These are phyloP conservation scores for Komagataella pseudopastoris DNA, from an alignment of 805 yeast genomes.

Conservation along the genomic window DNA sequence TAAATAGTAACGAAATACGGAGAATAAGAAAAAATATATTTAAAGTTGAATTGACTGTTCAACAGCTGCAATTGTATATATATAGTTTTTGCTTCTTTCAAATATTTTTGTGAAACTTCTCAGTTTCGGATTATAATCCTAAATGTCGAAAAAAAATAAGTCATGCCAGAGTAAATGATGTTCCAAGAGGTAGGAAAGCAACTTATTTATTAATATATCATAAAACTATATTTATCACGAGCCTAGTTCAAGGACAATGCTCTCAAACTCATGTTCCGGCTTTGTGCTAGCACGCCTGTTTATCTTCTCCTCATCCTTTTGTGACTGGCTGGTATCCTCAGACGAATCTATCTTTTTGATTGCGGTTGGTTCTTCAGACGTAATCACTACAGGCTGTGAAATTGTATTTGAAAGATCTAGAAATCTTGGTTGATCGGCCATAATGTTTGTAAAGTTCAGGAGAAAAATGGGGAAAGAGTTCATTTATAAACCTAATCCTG, in stretches of 20 bases:
- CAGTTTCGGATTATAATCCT: not conserved
- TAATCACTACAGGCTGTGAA: slow-evolving; percentile 48
- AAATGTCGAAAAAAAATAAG: too few relatives aligned
- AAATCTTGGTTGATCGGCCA: slow-evolving; percentile 17
- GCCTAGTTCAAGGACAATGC: not conserved
- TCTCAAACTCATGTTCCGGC: not conserved
- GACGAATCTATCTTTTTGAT: not conserved
- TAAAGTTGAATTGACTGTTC: not conserved
- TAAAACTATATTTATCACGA: not conserved
- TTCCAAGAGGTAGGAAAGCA: not conserved
- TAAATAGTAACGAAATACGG: not conserved
- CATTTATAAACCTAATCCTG: not conserved
- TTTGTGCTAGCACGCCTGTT: not conserved
- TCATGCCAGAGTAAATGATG: not conserved
- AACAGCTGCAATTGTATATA: not conserved
- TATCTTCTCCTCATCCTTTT: not conserved
- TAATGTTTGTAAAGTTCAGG: not conserved
- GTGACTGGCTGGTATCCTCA: not conserved
- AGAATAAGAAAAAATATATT: not conserved
- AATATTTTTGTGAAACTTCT: not conserved
- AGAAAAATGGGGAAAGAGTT: not conserved
- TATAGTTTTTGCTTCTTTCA: too few relatives aligned
- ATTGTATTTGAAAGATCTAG: slow-evolving; percentile 42
- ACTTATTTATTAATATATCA: not conserved
- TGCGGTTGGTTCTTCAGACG: not conserved